Evolutionary conservation across 257 asterid species (phyloP), one percentile per base, ranked within the genome.

Genomic region (Capsicum baccatum): DNA sequence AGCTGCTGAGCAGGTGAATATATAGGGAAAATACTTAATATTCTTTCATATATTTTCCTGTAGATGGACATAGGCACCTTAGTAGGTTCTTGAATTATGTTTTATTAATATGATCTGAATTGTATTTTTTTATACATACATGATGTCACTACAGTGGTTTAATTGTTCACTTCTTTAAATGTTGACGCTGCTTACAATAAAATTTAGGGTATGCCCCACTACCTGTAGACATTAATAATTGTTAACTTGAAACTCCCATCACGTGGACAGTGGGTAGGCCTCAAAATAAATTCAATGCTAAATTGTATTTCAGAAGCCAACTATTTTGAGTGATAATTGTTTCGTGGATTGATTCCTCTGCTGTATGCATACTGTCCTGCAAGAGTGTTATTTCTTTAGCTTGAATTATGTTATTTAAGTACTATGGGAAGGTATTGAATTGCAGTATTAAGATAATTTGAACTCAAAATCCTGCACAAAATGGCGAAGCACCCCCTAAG

Each of bases 1-100:
- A 37, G 98, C 98, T 35, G 93, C 98, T n/a, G 98, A 96, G 88
- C 95, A 96, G 98, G 99, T 96, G 76, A 85, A 63, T 54, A 76
- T 26, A 33, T 26, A 13, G n/a, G 58, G 58, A 5, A 52, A 52
- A 21, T 44, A 52, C 13, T 14, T 76, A 13, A 13, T 54, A 26
- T 52, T 63, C 81, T 76, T 52, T 76, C 63, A 1, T 26, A 76
- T 54, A 19, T 74, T 50, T 26, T 15, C 60, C 21, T 13, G 15
- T 73, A 6, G 60, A 48, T 35, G n/a, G 73, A 44, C 48, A 10
- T 33, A 44, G 76, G 76, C 21, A 14, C 76, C 76, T 15, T 67
- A 67, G 74, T 33, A 33, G 17, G 17, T 64, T 42, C 71, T 26
- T 64, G 71, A 26, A 64, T 64, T 64, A 15, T 64, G 71, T 26